Evolutionary conservation across 2,329 filamentous ascomycete species (phyloP), one percentile per base, ranked within the genome.

Genomic region (Clonostachys byssicola): DNA sequence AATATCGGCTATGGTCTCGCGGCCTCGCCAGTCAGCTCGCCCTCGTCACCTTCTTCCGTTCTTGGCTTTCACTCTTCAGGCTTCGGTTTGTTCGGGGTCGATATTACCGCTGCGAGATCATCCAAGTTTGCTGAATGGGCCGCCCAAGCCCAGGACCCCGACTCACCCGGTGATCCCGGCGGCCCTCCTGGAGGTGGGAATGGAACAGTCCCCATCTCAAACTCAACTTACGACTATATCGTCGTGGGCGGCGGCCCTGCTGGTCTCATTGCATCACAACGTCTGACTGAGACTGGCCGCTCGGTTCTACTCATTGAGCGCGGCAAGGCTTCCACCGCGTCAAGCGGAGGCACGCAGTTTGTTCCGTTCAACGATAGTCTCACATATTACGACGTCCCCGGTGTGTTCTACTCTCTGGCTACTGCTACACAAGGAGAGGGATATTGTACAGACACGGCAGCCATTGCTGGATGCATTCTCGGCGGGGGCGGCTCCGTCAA

Each of bases 341-440:
- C 77, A 51, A 86, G 81, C 67, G 80, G 81, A 34, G 83, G 83
- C 12, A 79, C 68, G 35, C 72, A 83, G 63, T 77, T 74, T 48
- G 79, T 83, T 1, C 62, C 65, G 1, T 89, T 85, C 85, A 71
- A 81, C 6, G 65, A 75, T 18, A 78, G 80, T 41, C 59, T 88
- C 35, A 87, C 84, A 14, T 80, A 83, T 18, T 86, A 88, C 57
- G 85, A 88, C 56, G 78, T 88, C 2, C 85, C 85, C 0, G 85
- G 83, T 52, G 73, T 86, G 46, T 85, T 80, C 65, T 86, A 86
- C 58, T 71, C 23, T 30, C 23, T 30, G 23, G 23, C 23, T 10
- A 30, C 23, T 30, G 23, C 23, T 10, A 30, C 23, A 4, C 9
- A 30, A 6, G 23, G 23, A 30, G 23, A 30, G 23, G 23, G 23